Conservation (phyloP, 306 rosid genomes). For the Rosa chinensis region DNA sequence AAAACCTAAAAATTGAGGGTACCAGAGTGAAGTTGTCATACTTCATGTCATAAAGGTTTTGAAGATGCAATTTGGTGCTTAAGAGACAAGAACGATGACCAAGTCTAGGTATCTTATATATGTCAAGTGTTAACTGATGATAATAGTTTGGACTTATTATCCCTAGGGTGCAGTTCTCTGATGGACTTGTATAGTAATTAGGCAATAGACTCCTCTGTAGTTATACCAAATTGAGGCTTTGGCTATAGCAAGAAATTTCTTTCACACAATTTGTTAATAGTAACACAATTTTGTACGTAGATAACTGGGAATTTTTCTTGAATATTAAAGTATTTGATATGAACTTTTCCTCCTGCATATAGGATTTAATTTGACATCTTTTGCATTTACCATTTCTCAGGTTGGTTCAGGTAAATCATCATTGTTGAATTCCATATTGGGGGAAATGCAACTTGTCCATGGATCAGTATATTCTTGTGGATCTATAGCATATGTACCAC, state of each 20-base stretch:
- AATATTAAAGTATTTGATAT: neutral
- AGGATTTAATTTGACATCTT: neutral
- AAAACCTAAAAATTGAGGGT: neutral
- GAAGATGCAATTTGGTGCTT: neutral
- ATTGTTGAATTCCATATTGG: slow-evolving; percentile 68
- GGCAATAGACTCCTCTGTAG: neutral
- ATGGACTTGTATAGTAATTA: neutral
- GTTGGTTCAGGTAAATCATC: slow-evolving; percentile 99
- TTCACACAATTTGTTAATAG: neutral
- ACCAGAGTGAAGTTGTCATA: neutral
- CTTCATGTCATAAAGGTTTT: neutral
- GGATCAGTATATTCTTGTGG: slow-evolving; percentile 65
- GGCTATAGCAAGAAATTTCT: neutral
- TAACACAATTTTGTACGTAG: neutral
- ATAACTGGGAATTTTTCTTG: neutral
- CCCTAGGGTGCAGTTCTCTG: neutral
- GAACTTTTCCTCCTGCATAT: neutral
- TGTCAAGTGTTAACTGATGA: neutral
- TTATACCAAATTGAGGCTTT: slow-evolving; percentile 2
- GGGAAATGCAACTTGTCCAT: slow-evolving; percentile 62
- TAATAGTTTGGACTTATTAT: neutral
- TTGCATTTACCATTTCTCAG: slow-evolving; percentile 43
- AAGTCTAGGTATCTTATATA: neutral
- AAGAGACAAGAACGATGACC: neutral
- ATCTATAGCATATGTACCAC: slow-evolving; percentile 84